Evolutionary conservation across 75 land plant genomes (phyloP), one percentile per base, ranked within the genome.

Genomic region (Ceratopteris richardii): DNA sequence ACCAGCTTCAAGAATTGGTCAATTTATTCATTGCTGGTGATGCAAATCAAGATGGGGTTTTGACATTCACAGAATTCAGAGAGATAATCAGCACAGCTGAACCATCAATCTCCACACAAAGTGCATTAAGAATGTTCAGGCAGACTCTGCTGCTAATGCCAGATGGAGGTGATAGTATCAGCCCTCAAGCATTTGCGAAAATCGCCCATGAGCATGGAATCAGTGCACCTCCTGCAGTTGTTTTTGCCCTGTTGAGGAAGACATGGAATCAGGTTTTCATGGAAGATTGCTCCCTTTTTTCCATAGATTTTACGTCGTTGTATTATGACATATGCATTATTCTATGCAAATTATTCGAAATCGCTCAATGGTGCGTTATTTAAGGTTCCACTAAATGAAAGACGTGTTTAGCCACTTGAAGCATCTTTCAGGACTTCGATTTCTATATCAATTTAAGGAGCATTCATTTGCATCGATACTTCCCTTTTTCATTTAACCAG

Each of bases 41-140:
- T 65, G 74, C 74, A 58, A 72, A 72, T 58, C 74, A 72, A 50
- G 74, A 72, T 60, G 74, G 74, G 5, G 74, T 72, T 21, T 53
- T 72, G 57, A 72, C 74, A 51, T 72, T 72, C 39, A 65, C 44
- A 7, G 74, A 72, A 69, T 72, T 72, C 61, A 50, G 63, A 33
- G 74, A 65, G 39, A 72, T 72, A 48, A 48, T 72, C 6, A 65
- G 62, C 56, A 58, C 63, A 39, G 74, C 74, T 7, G 74, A 72
- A 30, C 40, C 69, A 21, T 65, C 69, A 23, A 58, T 72, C 42
- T 65, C 74, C n/a, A 28, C 33, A 28, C 74, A 72, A 51, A 72
- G 42, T 44, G 74, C 69, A 31, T 44, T 72, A 22, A 69, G 74
- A 29, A 72, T 72, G 68, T 72, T 72, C 39, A 58, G 74, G 22